phyloP scores from a whole-genome alignment of 129 eudicot species.

The Logfia minima region DNA sequence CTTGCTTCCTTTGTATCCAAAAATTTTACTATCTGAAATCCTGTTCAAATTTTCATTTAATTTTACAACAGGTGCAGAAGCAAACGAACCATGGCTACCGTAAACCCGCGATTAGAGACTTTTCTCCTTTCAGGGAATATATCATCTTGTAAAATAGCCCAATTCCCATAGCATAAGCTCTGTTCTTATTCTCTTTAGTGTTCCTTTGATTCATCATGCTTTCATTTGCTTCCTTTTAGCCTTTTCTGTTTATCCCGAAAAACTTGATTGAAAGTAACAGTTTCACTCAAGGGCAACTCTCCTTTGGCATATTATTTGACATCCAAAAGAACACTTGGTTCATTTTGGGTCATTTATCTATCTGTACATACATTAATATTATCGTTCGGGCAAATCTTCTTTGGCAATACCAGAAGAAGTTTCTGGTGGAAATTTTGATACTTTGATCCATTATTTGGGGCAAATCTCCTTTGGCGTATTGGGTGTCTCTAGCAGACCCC shows the following conservation, averaged over 20 bases:
- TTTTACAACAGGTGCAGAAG: constrained; percentile 38
- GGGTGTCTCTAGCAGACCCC: constrained; percentile 34
- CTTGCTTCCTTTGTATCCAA: not conserved
- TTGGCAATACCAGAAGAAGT: constrained; percentile 56
- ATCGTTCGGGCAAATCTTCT: constrained; percentile 63
- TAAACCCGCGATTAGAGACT: constrained; percentile 11
- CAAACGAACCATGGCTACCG: constrained; percentile 27
- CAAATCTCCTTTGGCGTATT: constrained; percentile 77
- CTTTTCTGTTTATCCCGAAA: constrained; percentile 18
- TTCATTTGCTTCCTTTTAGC: constrained; percentile 15
- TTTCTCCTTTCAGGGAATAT: constrained; percentile 22
- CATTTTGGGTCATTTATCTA: constrained; percentile 36
- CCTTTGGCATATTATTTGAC: constrained; percentile 63
- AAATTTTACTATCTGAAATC: not conserved
- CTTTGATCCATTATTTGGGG: constrained; percentile 37
- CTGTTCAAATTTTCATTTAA: not conserved
- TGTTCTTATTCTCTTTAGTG: constrained; percentile 6
- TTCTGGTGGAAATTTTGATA: constrained; percentile 36
- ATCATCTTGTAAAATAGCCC: constrained; percentile 25
- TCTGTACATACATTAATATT: not conserved
- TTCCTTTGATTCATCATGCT: constrained; percentile 10
- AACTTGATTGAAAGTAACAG: constrained; percentile 30
- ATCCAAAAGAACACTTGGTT: constrained; percentile 38
- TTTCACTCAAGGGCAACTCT: constrained; percentile 64
- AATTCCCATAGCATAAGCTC: constrained; percentile 27